Evolutionary conservation across 139 green algal genomes (phyloP).

Genomic region (Micractinium sp.): DNA sequence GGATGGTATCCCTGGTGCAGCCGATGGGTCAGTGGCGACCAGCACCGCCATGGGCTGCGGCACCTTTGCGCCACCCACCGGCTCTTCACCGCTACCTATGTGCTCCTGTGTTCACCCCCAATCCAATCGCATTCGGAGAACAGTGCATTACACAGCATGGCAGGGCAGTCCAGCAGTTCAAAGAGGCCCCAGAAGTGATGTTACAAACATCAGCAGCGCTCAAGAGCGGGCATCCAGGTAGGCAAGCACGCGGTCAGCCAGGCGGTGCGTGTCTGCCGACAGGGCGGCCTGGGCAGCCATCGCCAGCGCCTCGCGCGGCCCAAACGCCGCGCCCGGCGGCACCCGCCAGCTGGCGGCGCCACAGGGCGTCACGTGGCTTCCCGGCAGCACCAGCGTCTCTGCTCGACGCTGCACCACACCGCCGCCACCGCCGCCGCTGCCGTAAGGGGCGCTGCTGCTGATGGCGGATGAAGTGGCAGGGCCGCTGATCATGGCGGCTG

Average conservation of each 20-base stretch:
- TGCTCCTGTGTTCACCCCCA: no score
- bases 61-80: no score
- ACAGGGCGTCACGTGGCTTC: conserved; percentile 26
- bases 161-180: no score
- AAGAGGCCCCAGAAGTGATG: no score
- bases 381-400: not conserved
- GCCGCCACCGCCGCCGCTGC: not conserved
- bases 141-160: no score
- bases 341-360: not conserved
- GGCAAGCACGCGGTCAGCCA: not conserved
- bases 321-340: conserved; percentile 6
- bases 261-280: conserved; percentile 1
- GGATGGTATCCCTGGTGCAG: no score
- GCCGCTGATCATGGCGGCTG: conserved; percentile 61
- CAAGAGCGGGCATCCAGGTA: conserved; percentile 4
- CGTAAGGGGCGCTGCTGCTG: not conserved
- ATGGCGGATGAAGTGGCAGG: not conserved
- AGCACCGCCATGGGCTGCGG: no score
- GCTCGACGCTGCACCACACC: not conserved
- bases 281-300: not conserved
- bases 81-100: no score
- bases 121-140: no score
- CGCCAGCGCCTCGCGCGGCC: conserved; percentile 23
- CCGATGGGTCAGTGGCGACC: no score
- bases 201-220: not conserved